Evolutionary conservation across 2,329 filamentous ascomycete genomes (phyloP), one percentile per base, ranked within the genome.

Genomic region (Aspergillus texensis): DNA sequence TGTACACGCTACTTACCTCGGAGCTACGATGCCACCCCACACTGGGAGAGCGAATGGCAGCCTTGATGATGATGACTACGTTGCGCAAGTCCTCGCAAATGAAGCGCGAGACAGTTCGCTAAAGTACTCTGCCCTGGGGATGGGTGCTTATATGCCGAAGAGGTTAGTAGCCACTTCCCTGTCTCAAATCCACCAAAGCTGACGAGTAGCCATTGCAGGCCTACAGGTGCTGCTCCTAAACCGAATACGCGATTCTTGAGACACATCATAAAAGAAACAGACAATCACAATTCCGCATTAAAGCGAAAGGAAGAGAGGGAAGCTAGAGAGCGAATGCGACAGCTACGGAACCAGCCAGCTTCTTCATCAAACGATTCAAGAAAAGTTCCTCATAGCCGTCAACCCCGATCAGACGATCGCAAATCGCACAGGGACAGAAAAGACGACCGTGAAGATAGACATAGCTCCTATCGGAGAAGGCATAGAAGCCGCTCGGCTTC

Each of bases 241-340:
- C 94, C 94, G 3, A 98, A 99, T 72, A 97, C 92, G 0, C 87
- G 91, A 39, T 98, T 98, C 75, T 81, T 99, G 48, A 89, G 89
- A 62, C 91, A 95, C 72, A 91, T 98, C 62, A 92, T 99, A 65
- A 91, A 90, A 67, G 91, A 95, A 69, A 96, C 93, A 10, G 91
- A 96, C 71, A 90, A 80, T 60, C 94, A 99, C 79, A 99, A 99
- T 84, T 88, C 91, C 28, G 91, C 92, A 0, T 83, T 98, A 34
- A 86, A 93, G 21, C 92, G 91, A 0, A 96, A 90, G 73, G 94
- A 98, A 76, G 89, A 89, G 30, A 88, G 91, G 55, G 94, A 98
- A 68, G 89, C 93, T 0, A 85, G 85, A 65, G 88, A 88, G 4
- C 88, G 92, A 24, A 84, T 96, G 61, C 85, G 86, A 68, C 82